Evolutionary conservation across 2,329 filamentous ascomycete genomes (phyloP).

Genomic region (Aspergillus thermomutatus): DNA sequence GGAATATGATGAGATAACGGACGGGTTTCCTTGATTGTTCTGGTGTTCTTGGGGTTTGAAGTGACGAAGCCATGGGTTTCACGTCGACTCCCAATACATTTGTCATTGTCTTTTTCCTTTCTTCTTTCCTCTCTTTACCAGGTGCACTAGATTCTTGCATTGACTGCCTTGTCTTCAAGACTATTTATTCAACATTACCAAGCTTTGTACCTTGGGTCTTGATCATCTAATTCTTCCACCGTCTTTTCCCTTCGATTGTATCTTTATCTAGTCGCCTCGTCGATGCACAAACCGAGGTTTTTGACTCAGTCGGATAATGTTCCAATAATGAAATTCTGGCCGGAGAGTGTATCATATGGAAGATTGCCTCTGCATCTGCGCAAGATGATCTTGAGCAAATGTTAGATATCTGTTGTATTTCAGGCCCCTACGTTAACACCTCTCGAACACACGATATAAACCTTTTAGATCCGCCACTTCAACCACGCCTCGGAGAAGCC

Average conservation of each 20-base stretch:
- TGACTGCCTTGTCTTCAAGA: background rate
- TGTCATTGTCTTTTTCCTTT: background rate
- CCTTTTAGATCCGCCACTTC: slow-evolving; percentile 92
- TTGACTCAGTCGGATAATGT: background rate
- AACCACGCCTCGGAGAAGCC: slow-evolving; percentile 71
- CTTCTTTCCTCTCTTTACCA: slow-evolving; percentile 6
- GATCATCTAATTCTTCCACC: background rate
- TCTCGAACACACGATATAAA: slow-evolving; percentile 89
- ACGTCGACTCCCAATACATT: background rate
- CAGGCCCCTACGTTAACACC: slow-evolving; percentile 59
- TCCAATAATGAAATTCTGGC: background rate
- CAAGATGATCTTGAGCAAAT: background rate
- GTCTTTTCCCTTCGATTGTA: background rate
- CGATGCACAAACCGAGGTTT: background rate
- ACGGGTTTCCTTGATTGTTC: slow-evolving; percentile 1
- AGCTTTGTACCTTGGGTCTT: slow-evolving; percentile 13
- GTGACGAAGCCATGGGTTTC: slow-evolving; percentile 1
- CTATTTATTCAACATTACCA: slow-evolving; percentile 17
- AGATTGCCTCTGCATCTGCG: background rate
- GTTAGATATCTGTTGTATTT: background rate
- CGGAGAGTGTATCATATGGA: background rate
- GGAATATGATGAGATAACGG: background rate
- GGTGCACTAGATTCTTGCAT: background rate
- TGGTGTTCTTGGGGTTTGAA: background rate
- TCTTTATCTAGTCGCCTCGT: background rate